Base-by-base conservation (phyloP, 2,329 filamentous ascomycete genomes). In the Aspergillus viridinutans region DNA sequence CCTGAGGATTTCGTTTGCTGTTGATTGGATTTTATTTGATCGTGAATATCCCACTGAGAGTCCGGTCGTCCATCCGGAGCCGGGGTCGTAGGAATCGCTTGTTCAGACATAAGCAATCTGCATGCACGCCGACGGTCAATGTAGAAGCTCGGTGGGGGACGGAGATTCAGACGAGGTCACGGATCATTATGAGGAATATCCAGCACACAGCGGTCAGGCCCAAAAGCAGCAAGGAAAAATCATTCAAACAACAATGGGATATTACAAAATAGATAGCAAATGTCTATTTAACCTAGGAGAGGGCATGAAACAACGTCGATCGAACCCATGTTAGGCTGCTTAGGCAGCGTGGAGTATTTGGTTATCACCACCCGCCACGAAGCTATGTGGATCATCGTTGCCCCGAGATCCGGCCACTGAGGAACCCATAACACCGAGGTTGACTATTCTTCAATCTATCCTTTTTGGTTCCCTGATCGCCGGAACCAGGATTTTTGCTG, bases 301-400 rank as follows among this genome's bases (percentile, higher is more conserved):
- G 3, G 25, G 43, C 23, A n/a, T 26, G 21, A 7, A 47, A 26
- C 12, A 38, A 38, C 32, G 32, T 38, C 6, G 32, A 17, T 38
- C 32, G 32, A 14, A 38, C 14, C 32, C 14, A 17, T 17, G 32
- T 38, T 38, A 17, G 28, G 28, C 28, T 4, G 28, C 28, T 10
- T 28, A 8, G 32, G 12, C 21, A 29, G 28, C 9, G 8, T 47
- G 43, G 43, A 47, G 43, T 23, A 47, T 23, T 14, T 17, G 85
- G 87, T 65, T 80, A 86, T 67, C 68, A 80, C 25, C 83, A 57
- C 55, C 59, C 52, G 49, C 14, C 32, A 35, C 56, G 53, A 38
- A 51, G 51, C 60, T 57, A 20, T 26, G 43, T 25, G 71, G 69
- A 72, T 73, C 68, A 72, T 72, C 54, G 61, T 73, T 74, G 55